Evolutionary conservation across 208 protist species (phyloP).

Genomic region (Novymonas esmeraldas): DNA sequence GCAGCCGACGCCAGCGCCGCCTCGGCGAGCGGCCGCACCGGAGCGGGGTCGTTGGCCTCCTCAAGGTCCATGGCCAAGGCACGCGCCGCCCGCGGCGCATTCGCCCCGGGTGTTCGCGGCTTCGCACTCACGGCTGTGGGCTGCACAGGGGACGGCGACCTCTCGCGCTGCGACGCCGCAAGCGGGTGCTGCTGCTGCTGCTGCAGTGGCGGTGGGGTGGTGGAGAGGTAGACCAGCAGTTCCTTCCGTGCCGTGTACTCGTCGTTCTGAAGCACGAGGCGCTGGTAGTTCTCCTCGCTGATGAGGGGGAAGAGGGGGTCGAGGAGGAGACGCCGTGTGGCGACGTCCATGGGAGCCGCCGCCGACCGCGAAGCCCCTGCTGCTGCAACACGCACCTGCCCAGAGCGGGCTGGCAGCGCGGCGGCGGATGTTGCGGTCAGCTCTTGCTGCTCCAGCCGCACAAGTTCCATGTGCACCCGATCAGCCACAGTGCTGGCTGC

Average conservation of each 20-base stretch:
- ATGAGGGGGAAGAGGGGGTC: slow-evolving; percentile 65
- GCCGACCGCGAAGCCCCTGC: neutral
- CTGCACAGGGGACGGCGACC: neutral
- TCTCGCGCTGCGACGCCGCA: neutral
- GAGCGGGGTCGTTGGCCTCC: slow-evolving; percentile 16
- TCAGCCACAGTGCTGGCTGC: slow-evolving; percentile 18
- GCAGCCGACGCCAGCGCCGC: neutral
- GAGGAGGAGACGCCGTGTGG: slow-evolving; percentile 33
- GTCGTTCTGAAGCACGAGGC: slow-evolving; percentile 60
- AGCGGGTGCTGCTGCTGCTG: too few relatives aligned
- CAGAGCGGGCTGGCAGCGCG: too few relatives aligned
- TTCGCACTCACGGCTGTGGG: neutral
- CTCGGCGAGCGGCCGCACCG: neutral
- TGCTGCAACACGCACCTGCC: neutral
- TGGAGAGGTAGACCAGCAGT: slow-evolving; percentile 15
- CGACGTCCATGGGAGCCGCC: slow-evolving; percentile 11
- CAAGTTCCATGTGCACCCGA: slow-evolving; percentile 16
- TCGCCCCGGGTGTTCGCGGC: slow-evolving; percentile 10
- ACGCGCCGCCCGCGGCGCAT: slow-evolving; percentile 16
- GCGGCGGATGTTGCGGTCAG: neutral
- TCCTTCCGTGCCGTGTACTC: slow-evolving; percentile 50
- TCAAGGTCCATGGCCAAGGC: slow-evolving; percentile 29
- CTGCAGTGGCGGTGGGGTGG: neutral
- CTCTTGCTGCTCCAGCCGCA: slow-evolving; percentile 20
- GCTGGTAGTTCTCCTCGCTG: slow-evolving; percentile 80